phyloP scores from a whole-genome alignment of 495 filamentous ascomycete genomes.

The Friedmanniomyces endolithicus region DNA sequence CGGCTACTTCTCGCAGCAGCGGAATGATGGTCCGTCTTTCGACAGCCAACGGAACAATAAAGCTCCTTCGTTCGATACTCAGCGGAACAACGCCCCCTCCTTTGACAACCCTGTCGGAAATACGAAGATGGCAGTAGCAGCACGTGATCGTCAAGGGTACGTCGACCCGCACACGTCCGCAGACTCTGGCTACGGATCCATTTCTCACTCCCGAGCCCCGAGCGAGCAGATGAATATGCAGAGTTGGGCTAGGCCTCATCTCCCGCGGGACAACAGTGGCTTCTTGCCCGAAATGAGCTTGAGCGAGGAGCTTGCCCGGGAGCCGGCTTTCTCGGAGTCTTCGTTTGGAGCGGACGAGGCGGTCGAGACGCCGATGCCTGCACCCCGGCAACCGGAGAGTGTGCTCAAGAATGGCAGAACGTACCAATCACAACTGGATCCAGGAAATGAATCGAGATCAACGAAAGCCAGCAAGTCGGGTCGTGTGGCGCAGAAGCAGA shows the following conservation, averaged over 20 bases:
- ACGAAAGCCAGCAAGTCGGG: background rate
- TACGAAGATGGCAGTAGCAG: background rate
- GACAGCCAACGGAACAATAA: background rate
- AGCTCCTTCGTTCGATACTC: no score
- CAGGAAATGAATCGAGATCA: background rate
- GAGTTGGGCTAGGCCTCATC: background rate
- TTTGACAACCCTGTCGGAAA: conserved; percentile 1
- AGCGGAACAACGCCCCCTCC: background rate
- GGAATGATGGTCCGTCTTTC: background rate
- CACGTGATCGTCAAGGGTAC: background rate
- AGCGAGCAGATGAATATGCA: background rate
- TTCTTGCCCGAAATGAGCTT: conserved; percentile 11
- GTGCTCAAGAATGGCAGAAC: background rate
- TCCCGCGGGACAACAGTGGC: conserved; percentile 1
- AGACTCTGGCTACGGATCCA: conserved; percentile 14
- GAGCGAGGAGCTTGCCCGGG: conserved; percentile 6
- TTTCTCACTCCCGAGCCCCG: background rate
- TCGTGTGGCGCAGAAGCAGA: background rate
- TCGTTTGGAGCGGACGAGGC: background rate
- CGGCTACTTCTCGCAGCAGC: background rate
- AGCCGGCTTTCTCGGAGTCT: conserved; percentile 9
- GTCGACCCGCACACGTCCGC: conserved; percentile 4
- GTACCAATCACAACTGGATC: background rate
- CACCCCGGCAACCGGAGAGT: background rate
- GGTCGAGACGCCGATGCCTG: background rate